Evolutionary conservation across 768 basidiomycete species (phyloP).

Genomic region (Leccinum disarticulatum): DNA sequence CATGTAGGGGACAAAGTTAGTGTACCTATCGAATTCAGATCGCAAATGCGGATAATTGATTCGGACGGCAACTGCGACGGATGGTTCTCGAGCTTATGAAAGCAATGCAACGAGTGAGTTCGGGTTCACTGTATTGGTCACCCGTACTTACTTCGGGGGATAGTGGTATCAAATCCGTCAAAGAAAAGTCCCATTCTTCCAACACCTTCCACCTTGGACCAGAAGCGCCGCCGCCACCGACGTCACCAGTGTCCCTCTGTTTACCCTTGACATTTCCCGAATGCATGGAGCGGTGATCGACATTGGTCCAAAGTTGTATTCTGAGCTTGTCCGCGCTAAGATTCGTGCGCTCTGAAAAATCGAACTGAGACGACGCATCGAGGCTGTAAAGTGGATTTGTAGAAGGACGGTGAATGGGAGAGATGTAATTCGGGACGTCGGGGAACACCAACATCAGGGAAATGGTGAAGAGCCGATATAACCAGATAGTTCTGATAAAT

Average conservation of each 20-base stretch:
- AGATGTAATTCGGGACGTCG: slow-evolving; percentile 65
- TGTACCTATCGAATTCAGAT: slow-evolving; percentile 40
- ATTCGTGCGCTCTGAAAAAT: slow-evolving; percentile 57
- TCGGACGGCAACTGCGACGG: slow-evolving; percentile 53
- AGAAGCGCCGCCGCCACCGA: background rate
- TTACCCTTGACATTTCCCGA: slow-evolving; percentile 42
- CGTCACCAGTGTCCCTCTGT: slow-evolving; percentile 37
- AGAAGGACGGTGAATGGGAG: slow-evolving; percentile 76
- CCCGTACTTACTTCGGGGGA: slow-evolving; percentile 56
- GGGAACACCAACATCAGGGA: too few relatives aligned
- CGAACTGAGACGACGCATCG: slow-evolving; percentile 48
- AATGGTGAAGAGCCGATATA: too few relatives aligned
- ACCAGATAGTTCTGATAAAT: too few relatives aligned
- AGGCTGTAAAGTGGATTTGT: slow-evolving; percentile 77
- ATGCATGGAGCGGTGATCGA: slow-evolving; percentile 20
- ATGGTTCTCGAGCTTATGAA: slow-evolving; percentile 37
- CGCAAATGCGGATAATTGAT: background rate
- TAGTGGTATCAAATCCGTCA: slow-evolving; percentile 57
- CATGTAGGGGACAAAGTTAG: slow-evolving; percentile 65
- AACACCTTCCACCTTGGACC: slow-evolving; percentile 57
- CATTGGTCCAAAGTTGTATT: slow-evolving; percentile 60
- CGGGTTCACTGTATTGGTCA: slow-evolving; percentile 5
- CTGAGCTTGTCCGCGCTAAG: slow-evolving; percentile 51
- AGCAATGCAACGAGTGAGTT: slow-evolving; percentile 10
- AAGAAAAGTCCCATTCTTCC: slow-evolving; percentile 64